A percentile compares a stretch with the other conserved stretches of the same genome.
phyloP scores from a whole-genome alignment of 371 early-diverging fungal species.

The Actinomortierella wolfii region DNA sequence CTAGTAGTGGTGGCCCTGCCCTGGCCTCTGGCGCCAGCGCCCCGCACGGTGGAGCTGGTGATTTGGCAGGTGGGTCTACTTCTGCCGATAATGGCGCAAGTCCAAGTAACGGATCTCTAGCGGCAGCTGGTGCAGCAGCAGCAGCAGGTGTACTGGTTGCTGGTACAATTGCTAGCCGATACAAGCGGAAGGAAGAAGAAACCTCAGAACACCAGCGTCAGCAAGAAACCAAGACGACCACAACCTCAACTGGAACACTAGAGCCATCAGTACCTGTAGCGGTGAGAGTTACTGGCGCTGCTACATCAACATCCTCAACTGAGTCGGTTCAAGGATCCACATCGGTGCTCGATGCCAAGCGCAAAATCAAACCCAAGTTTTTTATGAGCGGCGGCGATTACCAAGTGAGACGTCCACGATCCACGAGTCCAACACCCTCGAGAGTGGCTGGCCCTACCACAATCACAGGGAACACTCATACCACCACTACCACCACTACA shows the following conservation, averaged over 20 bases:
- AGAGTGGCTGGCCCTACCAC: constrained; percentile 3
- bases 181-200: constrained; percentile 18
- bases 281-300: too few relatives aligned
- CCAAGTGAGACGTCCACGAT: constrained; percentile 15
- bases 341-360: too few relatives aligned
- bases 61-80: not conserved
- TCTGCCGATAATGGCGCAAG: too few relatives aligned
- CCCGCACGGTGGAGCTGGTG: constrained; percentile 5
- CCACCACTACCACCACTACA: too few relatives aligned
- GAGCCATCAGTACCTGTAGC: too few relatives aligned
- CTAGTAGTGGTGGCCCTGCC: not conserved
- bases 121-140: not conserved
- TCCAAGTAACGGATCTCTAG: not conserved
- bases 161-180: constrained; percentile 7
- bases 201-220: not conserved
- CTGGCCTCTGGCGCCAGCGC: not conserved
- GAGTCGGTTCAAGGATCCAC: too few relatives aligned
- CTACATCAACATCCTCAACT: too few relatives aligned
- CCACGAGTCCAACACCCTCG: not conserved
- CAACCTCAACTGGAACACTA: too few relatives aligned
- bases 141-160: constrained; percentile 11
- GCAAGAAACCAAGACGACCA: too few relatives aligned
- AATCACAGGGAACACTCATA: too few relatives aligned
- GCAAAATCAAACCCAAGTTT: constrained; percentile 23
- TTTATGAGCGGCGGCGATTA: constrained; percentile 34